A percentile compares a stretch with the other conserved stretches of the same genome.
Evolutionary conservation across 2,329 filamentous ascomycete genomes (phyloP).

Genomic region (Chaetomium olivaceum): DNA sequence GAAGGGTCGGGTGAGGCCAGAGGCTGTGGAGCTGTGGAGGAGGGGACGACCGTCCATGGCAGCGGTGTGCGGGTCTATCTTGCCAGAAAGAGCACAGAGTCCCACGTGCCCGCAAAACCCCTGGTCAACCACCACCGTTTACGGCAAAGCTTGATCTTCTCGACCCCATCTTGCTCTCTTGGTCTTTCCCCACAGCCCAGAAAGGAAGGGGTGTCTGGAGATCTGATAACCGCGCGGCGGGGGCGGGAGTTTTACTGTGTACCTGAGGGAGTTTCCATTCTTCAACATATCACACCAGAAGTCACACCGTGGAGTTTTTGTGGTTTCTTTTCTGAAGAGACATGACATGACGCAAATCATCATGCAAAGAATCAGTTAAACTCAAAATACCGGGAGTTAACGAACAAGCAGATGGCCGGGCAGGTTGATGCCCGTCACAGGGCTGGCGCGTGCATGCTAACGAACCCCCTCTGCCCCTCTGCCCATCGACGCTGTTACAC

Average conservation of each 20-base stretch:
- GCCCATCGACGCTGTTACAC: conserved; percentile 29
- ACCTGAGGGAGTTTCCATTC: too few species aligned
- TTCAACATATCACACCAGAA: neutral
- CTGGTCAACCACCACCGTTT: conserved; percentile 1
- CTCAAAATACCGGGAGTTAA: neutral
- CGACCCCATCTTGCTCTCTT: neutral
- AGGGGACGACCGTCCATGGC: neutral
- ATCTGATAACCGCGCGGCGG: neutral
- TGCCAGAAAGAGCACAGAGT: conserved; percentile 3
- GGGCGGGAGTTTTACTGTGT: too few species aligned
- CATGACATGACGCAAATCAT: conserved; percentile 7
- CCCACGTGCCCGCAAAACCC: conserved; percentile 3
- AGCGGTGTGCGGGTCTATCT: conserved; percentile 13
- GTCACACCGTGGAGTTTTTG: neutral
- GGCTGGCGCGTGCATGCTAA: conserved; percentile 20
- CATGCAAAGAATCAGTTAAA: neutral
- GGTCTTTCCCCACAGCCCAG: neutral
- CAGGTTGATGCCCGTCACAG: neutral
- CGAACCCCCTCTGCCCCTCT: conserved; percentile 10
- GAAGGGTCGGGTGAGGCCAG: neutral
- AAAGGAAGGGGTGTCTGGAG: neutral
- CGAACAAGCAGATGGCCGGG: neutral
- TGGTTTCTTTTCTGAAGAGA: neutral
- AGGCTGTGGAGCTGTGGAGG: neutral
- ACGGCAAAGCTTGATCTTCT: neutral